A percentile compares a stretch with the other conserved stretches of the same genome.
These are phyloP conservation scores for Cryptococcus sp. DNA, from an alignment of 1,284 basidiomycete species.

Conservation along the genomic window DNA sequence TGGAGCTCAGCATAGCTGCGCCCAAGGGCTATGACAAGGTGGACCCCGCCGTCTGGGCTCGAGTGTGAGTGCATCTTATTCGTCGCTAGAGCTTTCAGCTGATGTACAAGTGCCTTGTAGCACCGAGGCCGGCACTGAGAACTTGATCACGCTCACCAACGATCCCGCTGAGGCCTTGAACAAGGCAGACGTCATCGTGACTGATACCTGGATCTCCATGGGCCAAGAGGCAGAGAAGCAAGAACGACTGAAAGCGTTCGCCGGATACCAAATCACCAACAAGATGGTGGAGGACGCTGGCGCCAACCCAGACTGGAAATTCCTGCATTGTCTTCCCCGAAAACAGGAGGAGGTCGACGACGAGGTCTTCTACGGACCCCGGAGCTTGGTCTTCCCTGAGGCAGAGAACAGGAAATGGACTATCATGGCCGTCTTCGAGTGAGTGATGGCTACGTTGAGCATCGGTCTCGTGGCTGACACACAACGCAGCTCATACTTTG, in stretches of 20 bases:
- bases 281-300: constrained; percentile 72
- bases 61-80: constrained; percentile 56
- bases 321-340: constrained; percentile 93
- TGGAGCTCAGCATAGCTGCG: constrained; percentile 79
- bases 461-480: neutral
- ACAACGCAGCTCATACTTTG: neutral
- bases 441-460: constrained; percentile 18
- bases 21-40: constrained; percentile 66
- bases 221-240: constrained; percentile 94
- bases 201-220: constrained; percentile 99
- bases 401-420: constrained; percentile 91
- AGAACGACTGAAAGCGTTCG: constrained; percentile 83
- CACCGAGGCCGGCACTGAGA: constrained; percentile 45
- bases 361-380: constrained; percentile 65
- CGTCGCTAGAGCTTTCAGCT: neutral
- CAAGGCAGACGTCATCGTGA: constrained; percentile 89
- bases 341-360: constrained; percentile 93
- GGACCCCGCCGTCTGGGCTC: constrained; percentile 76
- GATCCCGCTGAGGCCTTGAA: constrained; percentile 79
- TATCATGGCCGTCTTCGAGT: constrained; percentile 67
- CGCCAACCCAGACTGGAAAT: constrained; percentile 87
- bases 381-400: constrained; percentile 57
- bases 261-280: constrained; percentile 94
- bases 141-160: constrained; percentile 47
- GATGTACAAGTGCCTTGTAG: constrained; percentile 25